phyloP scores from a whole-genome alignment of 2,329 filamentous ascomycete genomes.

The Raffaelea ambrosiae region DNA sequence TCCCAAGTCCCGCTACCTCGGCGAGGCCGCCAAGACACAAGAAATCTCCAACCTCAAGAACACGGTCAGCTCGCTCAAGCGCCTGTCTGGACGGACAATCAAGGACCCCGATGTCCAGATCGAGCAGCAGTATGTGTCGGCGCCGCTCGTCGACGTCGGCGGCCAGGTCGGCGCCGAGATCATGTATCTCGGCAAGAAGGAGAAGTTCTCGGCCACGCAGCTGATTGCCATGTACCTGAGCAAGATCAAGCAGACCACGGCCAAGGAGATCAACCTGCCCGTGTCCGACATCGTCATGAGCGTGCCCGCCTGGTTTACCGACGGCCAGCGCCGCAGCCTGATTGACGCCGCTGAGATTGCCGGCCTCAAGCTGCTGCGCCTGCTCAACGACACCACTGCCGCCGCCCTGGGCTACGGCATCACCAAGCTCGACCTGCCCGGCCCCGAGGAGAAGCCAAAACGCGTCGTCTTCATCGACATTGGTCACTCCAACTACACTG shows the following conservation, averaged over 20 bases:
- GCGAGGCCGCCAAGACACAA: conserved; percentile 94
- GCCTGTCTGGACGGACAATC: conserved; percentile 78
- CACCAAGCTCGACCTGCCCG: conserved; percentile 89
- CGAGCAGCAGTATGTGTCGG: conserved; percentile 86
- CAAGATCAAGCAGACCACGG: conserved; percentile 85
- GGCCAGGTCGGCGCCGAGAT: conserved; percentile 95
- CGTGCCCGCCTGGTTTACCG: conserved; percentile 95
- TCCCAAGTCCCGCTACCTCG: conserved; percentile 86
- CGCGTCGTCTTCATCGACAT: conserved; percentile 90
- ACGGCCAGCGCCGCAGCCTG: conserved; percentile 79
- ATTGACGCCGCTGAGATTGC: conserved; percentile 91
- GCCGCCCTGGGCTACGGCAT: conserved; percentile 95
- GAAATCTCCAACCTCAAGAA: conserved; percentile 99
- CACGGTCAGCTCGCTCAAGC: conserved; percentile 87
- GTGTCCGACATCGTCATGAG: conserved; percentile 92
- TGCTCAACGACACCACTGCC: conserved; percentile 98
- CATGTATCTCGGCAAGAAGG: conserved; percentile 86
- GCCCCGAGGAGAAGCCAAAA: conserved; percentile 81
- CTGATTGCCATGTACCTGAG: conserved; percentile 90
- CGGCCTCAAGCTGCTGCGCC: conserved; percentile 80
- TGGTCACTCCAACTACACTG: conserved; percentile 93
- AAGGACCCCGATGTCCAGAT: conserved; percentile 87
- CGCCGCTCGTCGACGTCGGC: conserved; percentile 78
- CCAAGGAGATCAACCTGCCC: conserved; percentile 78
- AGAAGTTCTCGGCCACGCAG: conserved; percentile 90